These are phyloP conservation scores for Penicillium psychrosexuale DNA, from an alignment of 2,329 filamentous ascomycete species.

Conservation along the genomic window DNA sequence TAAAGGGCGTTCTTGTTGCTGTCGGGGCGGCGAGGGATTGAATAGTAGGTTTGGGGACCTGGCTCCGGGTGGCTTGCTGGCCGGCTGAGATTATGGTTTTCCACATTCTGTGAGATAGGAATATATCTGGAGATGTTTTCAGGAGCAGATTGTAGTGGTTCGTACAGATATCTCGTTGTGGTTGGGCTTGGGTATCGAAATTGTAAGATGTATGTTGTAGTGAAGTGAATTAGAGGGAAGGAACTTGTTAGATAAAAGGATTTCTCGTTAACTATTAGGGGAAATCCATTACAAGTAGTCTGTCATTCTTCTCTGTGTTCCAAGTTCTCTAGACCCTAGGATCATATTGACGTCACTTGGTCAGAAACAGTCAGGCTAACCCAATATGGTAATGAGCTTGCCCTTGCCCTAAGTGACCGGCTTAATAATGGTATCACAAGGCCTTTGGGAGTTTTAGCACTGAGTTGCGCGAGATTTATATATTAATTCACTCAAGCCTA, in stretches of 20 bases:
- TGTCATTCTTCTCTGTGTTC: not conserved
- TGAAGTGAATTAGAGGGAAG: not conserved
- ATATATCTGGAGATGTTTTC: not conserved
- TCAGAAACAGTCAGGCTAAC: constrained; percentile 10
- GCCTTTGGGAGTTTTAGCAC: not conserved
- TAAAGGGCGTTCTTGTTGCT: constrained; percentile 4
- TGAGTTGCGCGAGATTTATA: not conserved
- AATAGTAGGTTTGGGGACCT: not conserved
- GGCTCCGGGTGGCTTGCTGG: constrained; percentile 11
- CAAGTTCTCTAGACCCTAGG: constrained; percentile 11
- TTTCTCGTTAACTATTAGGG: not conserved
- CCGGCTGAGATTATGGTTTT: constrained; percentile 19
- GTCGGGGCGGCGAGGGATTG: constrained; percentile 1
- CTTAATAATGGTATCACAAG: not conserved
- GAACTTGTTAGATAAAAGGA: not conserved
- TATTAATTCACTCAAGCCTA: not conserved
- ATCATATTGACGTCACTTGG: constrained; percentile 30
- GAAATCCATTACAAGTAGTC: not conserved
- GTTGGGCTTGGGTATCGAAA: not conserved
- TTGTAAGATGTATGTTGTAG: not conserved
- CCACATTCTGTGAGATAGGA: constrained; percentile 15
- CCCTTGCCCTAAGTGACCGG: constrained; percentile 9
- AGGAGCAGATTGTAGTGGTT: not conserved
- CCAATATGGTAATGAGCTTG: constrained; percentile 17
- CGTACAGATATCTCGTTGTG: not conserved